Percentiles rank a stretch among this genome's conserved stretches.
Evolutionary conservation across 1,284 basidiomycete genomes (phyloP).

Genomic region (Acaromyces ingoldii): DNA sequence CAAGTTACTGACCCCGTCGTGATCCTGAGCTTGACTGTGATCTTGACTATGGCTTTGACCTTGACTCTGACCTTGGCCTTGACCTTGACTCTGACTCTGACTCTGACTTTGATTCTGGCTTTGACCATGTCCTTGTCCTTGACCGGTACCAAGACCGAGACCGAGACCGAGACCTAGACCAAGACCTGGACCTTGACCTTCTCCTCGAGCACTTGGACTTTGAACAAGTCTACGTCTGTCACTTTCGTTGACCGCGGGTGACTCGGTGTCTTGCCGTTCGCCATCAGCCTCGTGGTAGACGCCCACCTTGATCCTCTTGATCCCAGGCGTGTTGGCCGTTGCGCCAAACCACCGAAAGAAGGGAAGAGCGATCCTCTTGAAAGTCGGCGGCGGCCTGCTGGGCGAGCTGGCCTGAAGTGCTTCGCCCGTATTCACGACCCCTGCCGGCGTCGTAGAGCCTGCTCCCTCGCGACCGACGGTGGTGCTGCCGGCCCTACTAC

Average conservation of each 20-base stretch:
- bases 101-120: not conserved
- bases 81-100: not conserved
- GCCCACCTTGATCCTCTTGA: conserved; percentile 41
- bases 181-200: no score
- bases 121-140: no score
- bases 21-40: not conserved
- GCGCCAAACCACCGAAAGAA: conserved; percentile 46
- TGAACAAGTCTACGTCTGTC: no score
- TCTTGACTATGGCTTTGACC: not conserved
- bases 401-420: not conserved
- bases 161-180: no score
- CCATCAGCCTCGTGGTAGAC: conserved; percentile 14
- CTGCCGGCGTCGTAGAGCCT: no score
- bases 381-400: not conserved
- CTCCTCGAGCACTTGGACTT: no score
- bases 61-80: not conserved
- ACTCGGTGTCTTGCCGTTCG: not conserved
- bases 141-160: no score
- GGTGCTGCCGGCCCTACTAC: no score
- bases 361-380: conserved; percentile 32
- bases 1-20: not conserved
- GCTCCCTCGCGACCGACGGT: no score
- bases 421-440: not conserved
- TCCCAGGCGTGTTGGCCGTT: conserved; percentile 43
- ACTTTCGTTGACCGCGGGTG: not conserved